Percentiles rank a stretch among this genome's conserved stretches.
These are phyloP conservation scores for Gymnopilus junonius DNA, from an alignment of 768 basidiomycete species.

Conservation along the genomic window DNA sequence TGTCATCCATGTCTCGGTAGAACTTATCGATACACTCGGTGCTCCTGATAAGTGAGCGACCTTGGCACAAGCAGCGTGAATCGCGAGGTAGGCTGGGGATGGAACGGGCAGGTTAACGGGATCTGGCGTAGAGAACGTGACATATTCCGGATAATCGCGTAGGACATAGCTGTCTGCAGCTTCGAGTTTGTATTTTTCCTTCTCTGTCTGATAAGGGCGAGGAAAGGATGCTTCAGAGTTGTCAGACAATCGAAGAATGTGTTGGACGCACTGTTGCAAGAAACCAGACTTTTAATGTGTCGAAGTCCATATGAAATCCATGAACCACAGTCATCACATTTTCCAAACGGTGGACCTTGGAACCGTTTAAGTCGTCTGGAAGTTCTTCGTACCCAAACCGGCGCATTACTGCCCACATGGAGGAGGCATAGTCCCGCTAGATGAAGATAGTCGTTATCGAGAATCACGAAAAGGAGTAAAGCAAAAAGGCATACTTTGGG, in stretches of 20 bases:
- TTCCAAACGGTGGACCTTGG: slow-evolving; percentile 31
- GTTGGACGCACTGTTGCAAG: slow-evolving; percentile 29
- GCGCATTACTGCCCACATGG: slow-evolving; percentile 29
- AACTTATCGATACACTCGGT: slow-evolving; percentile 30
- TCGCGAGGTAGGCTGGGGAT: neutral
- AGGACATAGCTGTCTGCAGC: slow-evolving; percentile 5
- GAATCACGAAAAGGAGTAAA: neutral
- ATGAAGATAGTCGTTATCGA: slow-evolving; percentile 2
- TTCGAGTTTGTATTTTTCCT: slow-evolving; percentile 26
- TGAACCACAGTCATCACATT: slow-evolving; percentile 34
- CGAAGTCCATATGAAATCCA: slow-evolving; percentile 27
- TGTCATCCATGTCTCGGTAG: slow-evolving; percentile 14
- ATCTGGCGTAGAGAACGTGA: slow-evolving; percentile 13
- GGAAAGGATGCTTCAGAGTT: neutral
- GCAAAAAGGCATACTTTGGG: slow-evolving; percentile 22
- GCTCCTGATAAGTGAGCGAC: slow-evolving; percentile 5
- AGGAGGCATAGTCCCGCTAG: slow-evolving; percentile 27
- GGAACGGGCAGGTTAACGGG: neutral
- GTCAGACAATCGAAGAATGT: neutral
- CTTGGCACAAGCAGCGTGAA: slow-evolving; percentile 1
- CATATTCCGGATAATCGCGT: slow-evolving; percentile 19
- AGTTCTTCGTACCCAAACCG: slow-evolving; percentile 27
- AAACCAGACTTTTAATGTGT: slow-evolving; percentile 33
- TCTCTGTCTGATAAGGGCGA: slow-evolving; percentile 9
- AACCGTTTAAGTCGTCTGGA: slow-evolving; percentile 28